A percentile compares a stretch with the other conserved stretches of the same genome.
Evolutionary conservation across 2,329 filamentous ascomycete species (phyloP).

Genomic region (Blumeria graminis): DNA sequence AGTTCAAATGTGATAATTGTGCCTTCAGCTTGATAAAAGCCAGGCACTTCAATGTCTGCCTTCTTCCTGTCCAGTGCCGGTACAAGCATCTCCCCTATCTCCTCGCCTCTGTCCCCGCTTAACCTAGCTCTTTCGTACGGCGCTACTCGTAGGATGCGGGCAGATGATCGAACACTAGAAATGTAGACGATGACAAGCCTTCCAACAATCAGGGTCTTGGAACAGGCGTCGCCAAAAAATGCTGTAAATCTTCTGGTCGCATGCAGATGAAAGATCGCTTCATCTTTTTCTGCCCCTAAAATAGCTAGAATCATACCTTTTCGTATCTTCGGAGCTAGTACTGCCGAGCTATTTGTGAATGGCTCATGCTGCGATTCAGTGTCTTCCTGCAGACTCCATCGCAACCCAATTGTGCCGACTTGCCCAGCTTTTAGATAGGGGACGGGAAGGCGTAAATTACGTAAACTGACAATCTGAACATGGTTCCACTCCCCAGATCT

Average conservation of each 20-base stretch:
- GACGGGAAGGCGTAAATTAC: conserved; percentile 69
- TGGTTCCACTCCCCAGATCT: conserved; percentile 35
- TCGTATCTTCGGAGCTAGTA: conserved; percentile 23
- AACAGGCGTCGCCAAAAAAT: conserved; percentile 38
- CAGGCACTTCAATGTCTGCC: too few species aligned
- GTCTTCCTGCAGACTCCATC: too few species aligned
- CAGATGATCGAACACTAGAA: conserved; percentile 63
- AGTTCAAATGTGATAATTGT: conserved; percentile 40
- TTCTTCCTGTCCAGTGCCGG: too few species aligned
- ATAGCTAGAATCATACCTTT: conserved; percentile 70
- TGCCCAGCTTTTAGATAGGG: conserved; percentile 53
- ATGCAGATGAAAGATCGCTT: conserved; percentile 32
- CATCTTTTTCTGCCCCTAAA: conserved; percentile 31
- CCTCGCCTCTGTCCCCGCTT: too few species aligned
- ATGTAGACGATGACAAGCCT: conserved; percentile 62
- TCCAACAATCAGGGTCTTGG: conserved; percentile 38
- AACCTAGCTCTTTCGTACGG: conserved; percentile 6
- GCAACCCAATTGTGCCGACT: conserved; percentile 69
- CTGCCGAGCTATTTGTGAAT: conserved; percentile 13
- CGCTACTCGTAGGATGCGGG: conserved; percentile 37
- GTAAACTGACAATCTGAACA: conserved; percentile 62
- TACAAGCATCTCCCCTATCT: too few species aligned
- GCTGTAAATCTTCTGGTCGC: conserved; percentile 47
- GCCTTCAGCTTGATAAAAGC: too few species aligned
- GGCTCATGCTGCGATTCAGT: conserved; percentile 6